These are phyloP conservation scores for Pythium coloratum DNA, from an alignment of 352 stramenopile species.

Conservation along the genomic window DNA sequence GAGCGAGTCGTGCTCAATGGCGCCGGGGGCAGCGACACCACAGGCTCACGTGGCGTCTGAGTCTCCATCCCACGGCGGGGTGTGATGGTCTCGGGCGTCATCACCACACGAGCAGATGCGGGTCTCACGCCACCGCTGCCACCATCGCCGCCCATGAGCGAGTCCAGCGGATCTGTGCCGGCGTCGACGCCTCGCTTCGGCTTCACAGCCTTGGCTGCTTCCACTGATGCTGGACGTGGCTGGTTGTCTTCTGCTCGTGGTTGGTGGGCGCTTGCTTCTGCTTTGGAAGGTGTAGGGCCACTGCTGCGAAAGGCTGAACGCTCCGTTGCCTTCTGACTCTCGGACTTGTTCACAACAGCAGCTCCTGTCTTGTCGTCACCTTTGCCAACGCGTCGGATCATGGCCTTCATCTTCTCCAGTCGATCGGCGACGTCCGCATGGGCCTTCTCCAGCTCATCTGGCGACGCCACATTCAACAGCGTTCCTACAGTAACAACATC, in stretches of 20 bases:
- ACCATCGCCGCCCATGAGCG: constrained; percentile 33
- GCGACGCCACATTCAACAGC: constrained; percentile 45
- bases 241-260: constrained; percentile 15
- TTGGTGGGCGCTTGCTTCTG: background rate
- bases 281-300: background rate
- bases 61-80: constrained; percentile 47
- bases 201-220: background rate
- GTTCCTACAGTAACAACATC: constrained; percentile 34
- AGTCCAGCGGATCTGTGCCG: constrained; percentile 59
- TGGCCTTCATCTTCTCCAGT: constrained; percentile 57
- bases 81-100: constrained; percentile 3
- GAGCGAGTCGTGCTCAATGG: constrained; percentile 22
- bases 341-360: background rate
- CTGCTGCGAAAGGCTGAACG: background rate
- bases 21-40: constrained; percentile 33
- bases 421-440: constrained; percentile 51
- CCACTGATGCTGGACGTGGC: background rate
- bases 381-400: constrained; percentile 45
- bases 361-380: background rate
- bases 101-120: background rate
- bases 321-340: background rate
- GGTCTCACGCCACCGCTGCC: background rate
- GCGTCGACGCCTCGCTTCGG: constrained; percentile 33
- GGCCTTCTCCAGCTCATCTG: constrained; percentile 47
- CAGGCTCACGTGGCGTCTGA: constrained; percentile 32